Conservation (phyloP, 2,329 filamentous ascomycete species). For the Coniosporium uncinatum region DNA sequence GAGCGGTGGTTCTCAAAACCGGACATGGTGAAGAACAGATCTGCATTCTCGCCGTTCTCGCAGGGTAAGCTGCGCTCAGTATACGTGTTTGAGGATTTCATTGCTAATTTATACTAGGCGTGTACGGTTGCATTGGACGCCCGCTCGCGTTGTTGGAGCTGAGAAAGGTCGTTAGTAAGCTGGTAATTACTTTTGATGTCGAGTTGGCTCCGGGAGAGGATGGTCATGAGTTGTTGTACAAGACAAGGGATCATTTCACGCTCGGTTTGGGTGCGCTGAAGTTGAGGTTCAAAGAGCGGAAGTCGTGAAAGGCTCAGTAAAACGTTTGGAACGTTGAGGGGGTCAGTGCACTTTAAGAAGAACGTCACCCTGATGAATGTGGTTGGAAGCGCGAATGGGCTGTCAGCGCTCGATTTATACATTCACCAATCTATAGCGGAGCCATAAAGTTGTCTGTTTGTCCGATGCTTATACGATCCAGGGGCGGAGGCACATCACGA, state of each 20-base stretch:
- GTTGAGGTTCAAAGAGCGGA: slow-evolving; percentile 5
- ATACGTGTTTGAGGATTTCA: too few relatives aligned
- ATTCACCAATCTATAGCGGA: too few relatives aligned
- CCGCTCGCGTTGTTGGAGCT: slow-evolving; percentile 28
- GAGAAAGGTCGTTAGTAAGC: slow-evolving; percentile 21
- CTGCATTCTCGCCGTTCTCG: slow-evolving; percentile 9
- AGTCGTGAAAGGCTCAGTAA: too few relatives aligned
- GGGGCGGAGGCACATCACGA: too few relatives aligned
- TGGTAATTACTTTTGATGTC: slow-evolving; percentile 27
- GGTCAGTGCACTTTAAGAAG: too few relatives aligned
- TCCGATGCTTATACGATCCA: too few relatives aligned
- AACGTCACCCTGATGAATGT: too few relatives aligned
- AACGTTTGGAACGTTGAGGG: too few relatives aligned
- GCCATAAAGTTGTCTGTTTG: too few relatives aligned
- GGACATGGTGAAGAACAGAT: slow-evolving; percentile 7
- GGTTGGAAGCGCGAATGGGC: too few relatives aligned
- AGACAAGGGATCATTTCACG: slow-evolving; percentile 29
- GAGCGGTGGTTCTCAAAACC: slow-evolving; percentile 12
- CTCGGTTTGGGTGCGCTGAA: slow-evolving; percentile 8
- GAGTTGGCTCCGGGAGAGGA: slow-evolving; percentile 27
- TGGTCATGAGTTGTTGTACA: slow-evolving; percentile 18
- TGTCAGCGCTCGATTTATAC: too few relatives aligned
- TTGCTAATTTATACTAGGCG: too few relatives aligned
- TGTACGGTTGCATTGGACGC: slow-evolving; percentile 28
- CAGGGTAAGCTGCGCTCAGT: slow-evolving; percentile 7